Base-by-base conservation (phyloP, 345 rosid species). In the Carallia pectinifolia region DNA sequence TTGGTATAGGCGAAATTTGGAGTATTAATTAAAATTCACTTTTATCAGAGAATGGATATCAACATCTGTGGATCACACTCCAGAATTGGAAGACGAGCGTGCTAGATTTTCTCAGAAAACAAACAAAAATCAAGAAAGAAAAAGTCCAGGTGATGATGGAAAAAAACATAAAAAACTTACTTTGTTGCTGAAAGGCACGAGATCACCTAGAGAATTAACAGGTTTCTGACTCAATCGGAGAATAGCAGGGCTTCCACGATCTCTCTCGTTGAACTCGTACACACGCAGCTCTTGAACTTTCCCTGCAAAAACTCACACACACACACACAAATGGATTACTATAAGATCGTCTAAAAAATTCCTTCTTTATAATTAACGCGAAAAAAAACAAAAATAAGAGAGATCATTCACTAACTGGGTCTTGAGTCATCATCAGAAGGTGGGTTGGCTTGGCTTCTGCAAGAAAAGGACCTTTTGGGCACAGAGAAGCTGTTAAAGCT, bases 141-240 rank as follows among this genome's bases (percentile, higher is more conserved):
- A 15, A 9, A 40, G 27, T 5, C 50, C 50, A 3, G 50, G 50
- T 3, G 50, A 12, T 44, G 50, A 12, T 33, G 34, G 34, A 12
- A 44, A 23, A 23, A 23, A 23, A 23, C 23, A 23, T 0, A 23
- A 23, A 23, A 23, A 64, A 59, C 81, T 68, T 58, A 88, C 92
- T 61, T 93, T 93, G 84, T 93, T 90, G 59, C 89, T 93, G 74
- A 93, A 93, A 17, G 97, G 98, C 7, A 90, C 87, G n/a, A 93
- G 93, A 86, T 93, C 98, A 1, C 98, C 98, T 10, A 90, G 91
- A 40, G 90, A 80, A 47, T 85, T 89, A 64, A 87, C 93, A n/a
- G 84, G 19, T 71, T 90, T 93, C 67, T 90, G 87, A 73, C 93
- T 89, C 82, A 86, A 74, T n/a, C 87, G 86, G 61, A 93, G 84